Evolutionary conservation across 352 stramenopile genomes (phyloP).

Genomic region (Phytophthora tubulina): DNA sequence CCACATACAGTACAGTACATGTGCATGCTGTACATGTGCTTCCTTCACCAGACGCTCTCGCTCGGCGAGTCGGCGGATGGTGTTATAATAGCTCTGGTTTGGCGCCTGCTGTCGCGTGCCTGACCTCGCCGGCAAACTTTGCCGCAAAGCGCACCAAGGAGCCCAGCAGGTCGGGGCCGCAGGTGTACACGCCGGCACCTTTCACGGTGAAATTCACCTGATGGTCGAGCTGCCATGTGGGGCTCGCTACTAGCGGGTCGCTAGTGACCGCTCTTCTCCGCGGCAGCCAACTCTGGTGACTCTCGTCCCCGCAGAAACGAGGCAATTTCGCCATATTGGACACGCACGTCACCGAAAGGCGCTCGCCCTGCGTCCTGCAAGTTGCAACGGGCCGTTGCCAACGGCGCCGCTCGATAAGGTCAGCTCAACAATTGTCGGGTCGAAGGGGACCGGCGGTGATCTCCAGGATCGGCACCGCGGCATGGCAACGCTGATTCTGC

Average conservation of each 20-base stretch:
- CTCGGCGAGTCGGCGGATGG: slow-evolving; percentile 15
- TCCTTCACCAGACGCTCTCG: too few species aligned
- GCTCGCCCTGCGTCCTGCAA: neutral
- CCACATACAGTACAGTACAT: too few species aligned
- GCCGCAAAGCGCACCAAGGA: neutral
- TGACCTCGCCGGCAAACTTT: slow-evolving; percentile 2
- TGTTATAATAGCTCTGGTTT: neutral
- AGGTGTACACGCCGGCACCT: slow-evolving; percentile 2
- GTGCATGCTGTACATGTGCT: too few species aligned
- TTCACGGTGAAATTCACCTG: neutral
- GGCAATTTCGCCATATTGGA: slow-evolving; percentile 48
- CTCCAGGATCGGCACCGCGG: slow-evolving; percentile 23
- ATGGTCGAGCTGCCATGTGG: slow-evolving; percentile 30
- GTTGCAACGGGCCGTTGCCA: neutral
- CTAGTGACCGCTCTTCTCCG: slow-evolving; percentile 38
- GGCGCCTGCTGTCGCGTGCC: neutral
- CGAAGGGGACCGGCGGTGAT: slow-evolving; percentile 20
- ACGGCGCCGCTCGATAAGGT: slow-evolving; percentile 17
- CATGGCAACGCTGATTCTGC: neutral
- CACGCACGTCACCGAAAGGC: slow-evolving; percentile 44
- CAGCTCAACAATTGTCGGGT: slow-evolving; percentile 40
- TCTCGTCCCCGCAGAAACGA: slow-evolving; percentile 37
- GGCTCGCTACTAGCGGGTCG: too few species aligned
- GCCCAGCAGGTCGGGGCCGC: slow-evolving; percentile 11
- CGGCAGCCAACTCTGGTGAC: slow-evolving; percentile 36